Base-by-base conservation (phyloP, 371 early-diverging fungal genomes). In the Rhizopus microsporus region DNA sequence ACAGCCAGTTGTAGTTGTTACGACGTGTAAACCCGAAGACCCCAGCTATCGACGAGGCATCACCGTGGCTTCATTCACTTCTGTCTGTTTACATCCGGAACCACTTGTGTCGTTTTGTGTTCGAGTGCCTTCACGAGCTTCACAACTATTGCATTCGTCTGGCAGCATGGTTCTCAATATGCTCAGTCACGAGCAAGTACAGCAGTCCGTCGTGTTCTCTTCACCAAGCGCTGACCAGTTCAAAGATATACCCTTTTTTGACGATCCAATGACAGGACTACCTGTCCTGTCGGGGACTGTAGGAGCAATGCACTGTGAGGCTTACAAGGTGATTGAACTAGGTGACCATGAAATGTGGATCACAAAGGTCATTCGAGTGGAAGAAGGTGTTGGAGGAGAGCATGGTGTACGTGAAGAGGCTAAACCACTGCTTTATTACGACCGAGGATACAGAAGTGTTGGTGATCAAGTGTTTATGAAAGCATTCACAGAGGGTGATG, bases 311-410 rank as follows among this genome's bases (percentile, higher is more conserved):
- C 76, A 86, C 34, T 89, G 90, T 48, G 62, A 74, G 52, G 61
- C 63, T 0, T 65, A 72, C 31, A 73, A 78, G 33, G 79, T 77
- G 7, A 55, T 85, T 44, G 63, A 65, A 23, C 67, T 86, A 0
- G 90, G 90, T 0, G 87, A 87, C 59, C 90, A 89, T 61, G 85
- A 86, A 55, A 67, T 86, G 47, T 87, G 87, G 87, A 82, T 85
- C 47, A 81, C 81, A 3, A 67, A 75, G 15, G 87, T 89, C 0
- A 59, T 74, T 46, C 80, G 79, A 53, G 80, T 87, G 0, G 75
- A 85, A 9, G 75, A 85, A 57, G 86, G 85, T 3, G 77, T 81
- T 12, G 84, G 79, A 23, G 65, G 75, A 9, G 65, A 63, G n/a
- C 68, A 65, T 30, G 77, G 72, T 3, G 59, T 54, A 12, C 63